Base-by-base conservation (phyloP, 352 stramenopile genomes). In the Phytophthora constricta region DNA sequence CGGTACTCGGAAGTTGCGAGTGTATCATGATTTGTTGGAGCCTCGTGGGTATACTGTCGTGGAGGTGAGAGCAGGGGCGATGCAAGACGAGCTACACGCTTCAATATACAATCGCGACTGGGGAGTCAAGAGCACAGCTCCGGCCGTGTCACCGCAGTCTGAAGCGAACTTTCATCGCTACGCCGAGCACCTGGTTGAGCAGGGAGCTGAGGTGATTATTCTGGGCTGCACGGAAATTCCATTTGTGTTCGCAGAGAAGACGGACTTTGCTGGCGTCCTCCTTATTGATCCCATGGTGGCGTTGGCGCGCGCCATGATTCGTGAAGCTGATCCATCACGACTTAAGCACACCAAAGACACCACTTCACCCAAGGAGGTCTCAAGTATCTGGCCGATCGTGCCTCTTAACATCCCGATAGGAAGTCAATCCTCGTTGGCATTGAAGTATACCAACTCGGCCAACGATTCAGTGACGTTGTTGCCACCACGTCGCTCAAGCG, bases 201-300 rank as follows among this genome's bases (percentile, higher is more conserved):
- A 69, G 3, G 85, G 83, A 22, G 85, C 85, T 25, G 71, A 93
- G 20, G 80, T 84, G 5, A 86, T 91, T 33, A 77, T 93, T 25
- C 74, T 93, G 50, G 85, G 85, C 54, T 93, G 85, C 68, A 93
- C 85, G 4, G 85, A 93, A 65, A 91, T 93, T 43, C 85, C 85
- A 13, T 91, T 93, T 45, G 83, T 82, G 11, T 91, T 93, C 43
- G 63, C 71, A 9, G 82, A 77, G 17, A 78, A 84, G 22, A 77
- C 76, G 10, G 63, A 65, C 4, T 72, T 84, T 31, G 72, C 69
- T 26, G 80, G 70, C 5, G 51, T 76, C 43, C 51, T 86, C 27
- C 81, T 93, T 27, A 89, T 93, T 39, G 73, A 93, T 28, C 85
- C 85, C 8, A 89, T 93, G 72, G 82, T 92, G 7, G 83, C 83